phyloP scores from a whole-genome alignment of 2,329 filamentous ascomycete genomes.

The Diplocarpon rosae region DNA sequence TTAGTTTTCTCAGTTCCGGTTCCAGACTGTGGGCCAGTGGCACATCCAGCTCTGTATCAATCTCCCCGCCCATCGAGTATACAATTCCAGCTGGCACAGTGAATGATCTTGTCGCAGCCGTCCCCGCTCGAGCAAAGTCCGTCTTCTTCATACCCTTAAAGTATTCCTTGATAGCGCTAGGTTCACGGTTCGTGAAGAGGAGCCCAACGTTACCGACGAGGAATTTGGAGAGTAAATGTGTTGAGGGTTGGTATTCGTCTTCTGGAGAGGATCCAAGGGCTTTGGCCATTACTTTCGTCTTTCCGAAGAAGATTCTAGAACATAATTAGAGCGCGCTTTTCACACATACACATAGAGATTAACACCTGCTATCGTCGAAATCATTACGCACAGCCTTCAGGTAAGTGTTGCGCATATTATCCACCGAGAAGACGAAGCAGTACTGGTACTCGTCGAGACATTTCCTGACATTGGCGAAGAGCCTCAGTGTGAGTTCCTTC shows the following conservation, averaged over 20 bases:
- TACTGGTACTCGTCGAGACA: conserved; percentile 76
- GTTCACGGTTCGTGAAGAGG: conserved; percentile 73
- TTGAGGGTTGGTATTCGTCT: conserved; percentile 70
- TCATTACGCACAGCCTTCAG: conserved; percentile 82
- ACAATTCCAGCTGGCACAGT: conserved; percentile 75
- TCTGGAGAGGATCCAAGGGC: conserved; percentile 71
- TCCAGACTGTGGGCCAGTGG: conserved; percentile 81
- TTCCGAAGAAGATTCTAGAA: conserved; percentile 90
- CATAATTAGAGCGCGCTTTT: neutral
- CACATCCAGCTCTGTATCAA: conserved; percentile 71
- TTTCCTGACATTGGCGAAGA: conserved; percentile 82
- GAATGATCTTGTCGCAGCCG: conserved; percentile 62
- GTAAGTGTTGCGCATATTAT: conserved; percentile 98
- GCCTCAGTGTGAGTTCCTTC: conserved; percentile 75
- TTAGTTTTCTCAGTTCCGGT: conserved; percentile 78
- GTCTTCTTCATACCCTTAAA: conserved; percentile 62
- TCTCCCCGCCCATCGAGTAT: conserved; percentile 68
- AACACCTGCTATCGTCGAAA: conserved; percentile 72
- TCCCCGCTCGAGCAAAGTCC: conserved; percentile 87
- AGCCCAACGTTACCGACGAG: conserved; percentile 78
- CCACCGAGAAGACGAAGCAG: conserved; percentile 86
- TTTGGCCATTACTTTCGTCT: conserved; percentile 98
- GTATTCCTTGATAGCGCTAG: conserved; percentile 56
- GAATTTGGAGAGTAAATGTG: conserved; percentile 57
- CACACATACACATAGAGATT: conserved; percentile 7